Evolutionary conservation across 2,329 filamentous ascomycete genomes (phyloP).

Genomic region (Botryotinia globosa): DNA sequence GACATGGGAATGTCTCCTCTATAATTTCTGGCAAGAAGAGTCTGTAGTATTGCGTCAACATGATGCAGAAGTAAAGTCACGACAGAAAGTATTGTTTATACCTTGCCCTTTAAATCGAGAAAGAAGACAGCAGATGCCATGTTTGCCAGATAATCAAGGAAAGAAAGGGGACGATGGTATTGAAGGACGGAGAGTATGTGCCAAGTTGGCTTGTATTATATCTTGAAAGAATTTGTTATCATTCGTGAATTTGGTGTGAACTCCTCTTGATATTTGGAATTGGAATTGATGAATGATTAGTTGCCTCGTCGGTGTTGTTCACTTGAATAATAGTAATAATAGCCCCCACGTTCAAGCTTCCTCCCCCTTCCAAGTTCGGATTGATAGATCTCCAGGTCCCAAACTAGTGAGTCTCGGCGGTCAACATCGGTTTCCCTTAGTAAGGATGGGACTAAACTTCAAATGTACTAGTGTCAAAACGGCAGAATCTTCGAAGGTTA

Average conservation of each 20-base stretch:
- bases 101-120: constrained; percentile 99
- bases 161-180: constrained; percentile 6
- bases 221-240: constrained; percentile 22
- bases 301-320: constrained; percentile 4
- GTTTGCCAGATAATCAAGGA: constrained; percentile 27
- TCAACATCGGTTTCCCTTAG: background rate
- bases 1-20: constrained; percentile 99
- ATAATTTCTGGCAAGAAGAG: constrained; percentile 97
- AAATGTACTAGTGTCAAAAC: background rate
- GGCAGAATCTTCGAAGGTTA: constrained; percentile 9
- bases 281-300: background rate
- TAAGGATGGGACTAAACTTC: background rate
- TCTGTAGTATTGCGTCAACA: constrained; percentile 53
- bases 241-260: constrained; percentile 25
- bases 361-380: background rate
- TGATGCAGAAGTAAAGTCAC: constrained; percentile 12
- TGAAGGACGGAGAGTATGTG: constrained; percentile 14
- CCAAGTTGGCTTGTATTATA: constrained; percentile 24
- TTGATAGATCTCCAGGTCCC: constrained; percentile 12
- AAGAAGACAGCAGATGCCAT: constrained; percentile 99
- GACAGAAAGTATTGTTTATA: constrained; percentile 42
- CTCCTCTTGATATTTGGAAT: background rate
- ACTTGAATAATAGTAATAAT: constrained; percentile 10
- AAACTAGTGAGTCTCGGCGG: constrained; percentile 12
- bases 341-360: constrained; percentile 32